Percentiles rank a stretch among this genome's conserved stretches.
Evolutionary conservation across 2,329 filamentous ascomycete species (phyloP).

Genomic region (Samsoniella hepiali): DNA sequence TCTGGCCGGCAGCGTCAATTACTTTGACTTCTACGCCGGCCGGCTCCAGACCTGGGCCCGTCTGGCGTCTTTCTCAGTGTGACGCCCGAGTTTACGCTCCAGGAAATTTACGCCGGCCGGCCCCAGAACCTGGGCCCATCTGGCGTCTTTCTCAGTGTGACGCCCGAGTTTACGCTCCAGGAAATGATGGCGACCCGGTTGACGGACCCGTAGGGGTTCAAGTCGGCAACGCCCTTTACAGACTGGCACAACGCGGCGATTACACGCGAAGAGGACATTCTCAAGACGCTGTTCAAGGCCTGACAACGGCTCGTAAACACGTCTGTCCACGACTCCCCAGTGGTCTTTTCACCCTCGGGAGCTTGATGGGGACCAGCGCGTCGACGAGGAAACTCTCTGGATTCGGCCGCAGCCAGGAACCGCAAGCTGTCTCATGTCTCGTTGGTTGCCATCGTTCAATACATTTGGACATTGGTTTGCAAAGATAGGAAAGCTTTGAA

Average conservation of each 20-base stretch:
- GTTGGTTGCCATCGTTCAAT: too few species aligned
- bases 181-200: constrained; percentile 20
- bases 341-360: too few species aligned
- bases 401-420: too few species aligned
- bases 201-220: constrained; percentile 18
- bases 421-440: too few species aligned
- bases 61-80: too few species aligned
- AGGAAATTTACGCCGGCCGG: constrained; percentile 18
- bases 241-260: constrained; percentile 21
- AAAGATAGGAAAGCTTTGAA: not conserved
- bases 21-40: too few species aligned
- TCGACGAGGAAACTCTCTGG: too few species aligned
- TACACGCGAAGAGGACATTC: constrained; percentile 19
- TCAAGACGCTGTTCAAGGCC: not conserved
- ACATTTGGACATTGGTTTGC: not conserved
- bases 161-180: constrained; percentile 27
- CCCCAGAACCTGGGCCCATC: constrained; percentile 24
- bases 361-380: too few species aligned
- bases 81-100: too few species aligned
- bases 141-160: constrained; percentile 26
- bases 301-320: not conserved
- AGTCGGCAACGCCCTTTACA: not conserved
- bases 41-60: too few species aligned
- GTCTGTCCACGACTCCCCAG: too few species aligned
- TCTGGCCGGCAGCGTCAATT: constrained; percentile 26